Evolutionary conservation across 23 red algal genomes (phyloP).

Genomic region (Rhodosorus marinus): DNA sequence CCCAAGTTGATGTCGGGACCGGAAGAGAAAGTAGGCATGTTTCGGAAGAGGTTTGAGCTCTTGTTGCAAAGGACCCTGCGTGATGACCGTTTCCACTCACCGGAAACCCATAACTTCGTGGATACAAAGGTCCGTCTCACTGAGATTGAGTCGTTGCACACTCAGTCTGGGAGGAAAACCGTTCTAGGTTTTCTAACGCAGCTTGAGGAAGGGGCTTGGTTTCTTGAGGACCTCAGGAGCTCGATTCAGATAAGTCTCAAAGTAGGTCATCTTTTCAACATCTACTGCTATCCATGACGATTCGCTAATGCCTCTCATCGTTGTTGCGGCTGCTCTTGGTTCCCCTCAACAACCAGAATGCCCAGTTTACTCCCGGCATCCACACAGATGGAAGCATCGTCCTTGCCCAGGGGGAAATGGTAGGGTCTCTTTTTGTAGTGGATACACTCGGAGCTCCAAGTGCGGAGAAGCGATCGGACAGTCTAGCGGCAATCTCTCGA

Average conservation of each 20-base stretch:
- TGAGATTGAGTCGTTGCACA: slow-evolving; percentile 29
- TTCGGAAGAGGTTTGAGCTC: slow-evolving; percentile 25
- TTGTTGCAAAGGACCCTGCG: slow-evolving; percentile 31
- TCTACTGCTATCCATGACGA: too few species aligned
- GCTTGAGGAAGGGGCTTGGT: slow-evolving; percentile 47
- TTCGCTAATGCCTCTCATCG: too few species aligned
- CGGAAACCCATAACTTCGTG: neutral
- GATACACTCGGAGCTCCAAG: too few species aligned
- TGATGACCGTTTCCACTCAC: slow-evolving; percentile 24
- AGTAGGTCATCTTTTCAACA: too few species aligned
- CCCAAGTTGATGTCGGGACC: too few species aligned
- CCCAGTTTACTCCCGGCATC: slow-evolving; percentile 23
- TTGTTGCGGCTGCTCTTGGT: too few species aligned
- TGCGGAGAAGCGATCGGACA: too few species aligned
- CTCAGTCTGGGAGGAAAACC: slow-evolving; percentile 12
- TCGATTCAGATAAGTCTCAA: slow-evolving; percentile 14
- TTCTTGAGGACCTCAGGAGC: slow-evolving; percentile 37
- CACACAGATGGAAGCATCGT: slow-evolving; percentile 45
- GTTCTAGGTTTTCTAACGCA: slow-evolving; percentile 56
- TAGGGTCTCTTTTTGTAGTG: too few species aligned
- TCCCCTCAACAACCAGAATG: too few species aligned
- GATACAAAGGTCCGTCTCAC: slow-evolving; percentile 36
- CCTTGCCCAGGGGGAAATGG: slow-evolving; percentile 33
- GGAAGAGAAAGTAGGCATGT: slow-evolving; percentile 15
- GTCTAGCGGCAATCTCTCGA: too few species aligned